These are phyloP conservation scores for Aspergillus jensenii DNA, from an alignment of 2,329 filamentous ascomycete species.

Conservation along the genomic window DNA sequence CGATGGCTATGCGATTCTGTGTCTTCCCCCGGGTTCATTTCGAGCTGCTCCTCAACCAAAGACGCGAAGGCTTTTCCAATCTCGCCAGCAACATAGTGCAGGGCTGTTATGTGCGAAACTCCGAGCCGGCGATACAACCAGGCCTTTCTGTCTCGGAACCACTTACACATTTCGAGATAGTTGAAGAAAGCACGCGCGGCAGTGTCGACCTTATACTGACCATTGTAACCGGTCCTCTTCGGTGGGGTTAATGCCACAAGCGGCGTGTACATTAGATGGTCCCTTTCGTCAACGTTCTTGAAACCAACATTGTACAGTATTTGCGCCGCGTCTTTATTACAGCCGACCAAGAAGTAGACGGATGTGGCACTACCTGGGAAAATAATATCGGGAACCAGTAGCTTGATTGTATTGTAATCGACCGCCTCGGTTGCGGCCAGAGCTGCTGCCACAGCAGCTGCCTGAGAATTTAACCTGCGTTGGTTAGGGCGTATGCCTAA, in stretches of 20 bases:
- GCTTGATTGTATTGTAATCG: not conserved
- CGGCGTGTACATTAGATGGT: not conserved
- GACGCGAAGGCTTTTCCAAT: not conserved
- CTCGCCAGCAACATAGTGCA: not conserved
- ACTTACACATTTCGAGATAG: constrained; percentile 1
- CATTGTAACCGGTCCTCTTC: not conserved
- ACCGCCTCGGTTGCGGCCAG: not conserved
- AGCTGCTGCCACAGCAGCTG: not conserved
- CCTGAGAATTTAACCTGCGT: not conserved
- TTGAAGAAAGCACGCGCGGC: not conserved
- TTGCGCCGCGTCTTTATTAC: not conserved
- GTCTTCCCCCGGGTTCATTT: not conserved
- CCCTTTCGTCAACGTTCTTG: not conserved
- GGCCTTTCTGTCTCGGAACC: not conserved
- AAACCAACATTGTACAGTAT: not conserved
- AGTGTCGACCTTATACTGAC: not conserved
- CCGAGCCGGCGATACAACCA: not conserved
- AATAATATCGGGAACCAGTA: not conserved
- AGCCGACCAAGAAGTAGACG: not conserved
- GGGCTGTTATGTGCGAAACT: not conserved
- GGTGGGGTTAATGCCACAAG: not conserved
- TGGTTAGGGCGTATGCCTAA: not conserved
- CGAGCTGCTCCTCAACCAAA: not conserved
- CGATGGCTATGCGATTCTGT: not conserved
- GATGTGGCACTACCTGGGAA: not conserved